Evolutionary conservation across 1,139 yeast genomes (phyloP), one percentile per base, ranked within the genome.

Genomic region (Diutina ranongensis): DNA sequence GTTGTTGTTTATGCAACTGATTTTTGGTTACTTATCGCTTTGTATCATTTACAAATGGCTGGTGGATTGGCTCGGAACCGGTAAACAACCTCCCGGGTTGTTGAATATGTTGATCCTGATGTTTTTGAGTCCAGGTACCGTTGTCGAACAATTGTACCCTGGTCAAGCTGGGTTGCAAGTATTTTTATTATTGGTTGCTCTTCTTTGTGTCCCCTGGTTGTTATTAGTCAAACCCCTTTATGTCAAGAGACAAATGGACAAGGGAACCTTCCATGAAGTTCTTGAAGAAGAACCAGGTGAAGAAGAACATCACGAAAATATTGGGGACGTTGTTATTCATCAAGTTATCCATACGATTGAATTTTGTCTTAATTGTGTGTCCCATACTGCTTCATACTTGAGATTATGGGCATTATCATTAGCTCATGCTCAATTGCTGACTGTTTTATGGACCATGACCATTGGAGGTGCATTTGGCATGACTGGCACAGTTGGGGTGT

Each of bases 341-440:
- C 99, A 94, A 65, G 97, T 92, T 35, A 94, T 94, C 56, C 97
- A 92, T 62, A 94, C 99, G 1, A 94, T 94, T 64, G 99, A 94
- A 68, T 94, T 94, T 63, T 94, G 99, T 61, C 74, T 94, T 57
- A 92, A 92, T 63, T 87, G 97, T 68, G 96, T 94, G 40, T 87
- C 97, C 16, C 99, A 94, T 61, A 94, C 98, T 0, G 99, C 99
- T 0, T 92, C 98, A 0, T 94, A 94, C 58, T 75, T 92, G 54
- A 82, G 98, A 60, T 69, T 92, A 48, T 41, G 35, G 35, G 34
- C 44, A 4, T 27, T 28, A 7, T 40, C 35, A 21, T 28, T 28
- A 16, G 35, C 44, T 18, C 44, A 40, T 20, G 34, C 35, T 18
- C 44, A 28, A 18, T 40, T 27, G 44, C 33, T 20, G 44, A 27